Percentiles rank a stretch among this genome's conserved stretches.
phyloP scores from a whole-genome alignment of 225 moss, liverwort and hornwort genomes.

The Thuidium tamariscinum region DNA sequence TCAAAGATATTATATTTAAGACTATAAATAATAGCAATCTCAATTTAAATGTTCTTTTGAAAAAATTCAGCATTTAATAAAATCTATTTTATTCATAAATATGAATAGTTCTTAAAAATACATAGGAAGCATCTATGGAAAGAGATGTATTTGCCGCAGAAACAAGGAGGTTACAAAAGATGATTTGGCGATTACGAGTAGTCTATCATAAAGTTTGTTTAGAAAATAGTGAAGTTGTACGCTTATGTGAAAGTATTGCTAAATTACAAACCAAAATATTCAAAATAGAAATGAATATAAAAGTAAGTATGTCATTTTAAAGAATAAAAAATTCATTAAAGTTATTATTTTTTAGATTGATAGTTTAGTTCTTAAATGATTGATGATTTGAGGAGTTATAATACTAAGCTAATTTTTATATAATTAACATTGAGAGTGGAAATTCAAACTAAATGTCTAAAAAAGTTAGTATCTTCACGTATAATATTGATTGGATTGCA shows the following conservation, averaged over 20 bases:
- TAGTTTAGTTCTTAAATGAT: background rate
- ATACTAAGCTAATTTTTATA: background rate
- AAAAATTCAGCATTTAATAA: too few relatives aligned
- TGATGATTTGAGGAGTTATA: too few relatives aligned
- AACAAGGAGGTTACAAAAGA: slow-evolving; percentile 25
- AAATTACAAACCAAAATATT: background rate
- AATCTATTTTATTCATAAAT: background rate
- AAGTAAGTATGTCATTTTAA: background rate
- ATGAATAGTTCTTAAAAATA: background rate
- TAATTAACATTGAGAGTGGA: background rate
- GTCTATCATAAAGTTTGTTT: slow-evolving; percentile 10
- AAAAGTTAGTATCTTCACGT: background rate
- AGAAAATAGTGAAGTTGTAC: slow-evolving; percentile 10
- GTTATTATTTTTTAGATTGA: too few relatives aligned
- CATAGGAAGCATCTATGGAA: slow-evolving; percentile 7
- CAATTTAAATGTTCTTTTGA: background rate
- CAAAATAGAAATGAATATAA: background rate
- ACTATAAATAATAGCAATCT: background rate
- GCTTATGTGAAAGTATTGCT: background rate
- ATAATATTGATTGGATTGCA: background rate
- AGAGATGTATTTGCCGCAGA: slow-evolving; percentile 24
- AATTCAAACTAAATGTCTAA: background rate
- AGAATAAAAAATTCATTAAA: too few relatives aligned
- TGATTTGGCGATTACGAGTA: background rate
- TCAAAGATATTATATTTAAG: too few relatives aligned